Conservation (phyloP, 208 protist genomes). For the Balamuthia mandrillaris region DNA sequence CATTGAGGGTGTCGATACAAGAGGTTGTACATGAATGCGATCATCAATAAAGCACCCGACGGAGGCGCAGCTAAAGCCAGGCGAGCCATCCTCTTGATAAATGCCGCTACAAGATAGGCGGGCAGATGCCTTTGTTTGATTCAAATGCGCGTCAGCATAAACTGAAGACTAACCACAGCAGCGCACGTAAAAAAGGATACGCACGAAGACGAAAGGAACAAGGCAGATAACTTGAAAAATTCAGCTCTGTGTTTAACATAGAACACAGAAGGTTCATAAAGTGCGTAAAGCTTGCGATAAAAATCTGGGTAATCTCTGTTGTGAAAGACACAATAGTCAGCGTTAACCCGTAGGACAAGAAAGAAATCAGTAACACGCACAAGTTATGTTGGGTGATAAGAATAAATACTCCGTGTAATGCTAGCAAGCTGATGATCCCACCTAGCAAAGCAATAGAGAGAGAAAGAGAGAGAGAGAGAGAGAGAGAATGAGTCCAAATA, state of each 20-base stretch:
- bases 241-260: constrained; percentile 53
- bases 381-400: constrained; percentile 64
- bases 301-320: constrained; percentile 62
- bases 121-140: constrained; percentile 45
- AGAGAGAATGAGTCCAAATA: background rate
- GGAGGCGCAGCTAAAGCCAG: constrained; percentile 39
- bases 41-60: background rate
- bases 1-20: constrained; percentile 25
- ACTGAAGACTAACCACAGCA: background rate
- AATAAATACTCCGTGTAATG: constrained; percentile 52
- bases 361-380: background rate
- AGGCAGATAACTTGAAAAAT: constrained; percentile 50
- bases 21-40: constrained; percentile 45
- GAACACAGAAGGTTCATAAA: constrained; percentile 45
- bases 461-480: background rate
- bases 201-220: constrained; percentile 48
- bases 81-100: constrained; percentile 56
- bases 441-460: too few relatives aligned
- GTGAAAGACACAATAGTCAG: background rate
- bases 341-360: background rate
- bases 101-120: constrained; percentile 59
- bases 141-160: too few relatives aligned
- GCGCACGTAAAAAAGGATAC: background rate
- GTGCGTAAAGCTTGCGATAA: constrained; percentile 48
- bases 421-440: constrained; percentile 49